Base-by-base conservation (phyloP, 116 monocot genomes). In the Iris pallida region DNA sequence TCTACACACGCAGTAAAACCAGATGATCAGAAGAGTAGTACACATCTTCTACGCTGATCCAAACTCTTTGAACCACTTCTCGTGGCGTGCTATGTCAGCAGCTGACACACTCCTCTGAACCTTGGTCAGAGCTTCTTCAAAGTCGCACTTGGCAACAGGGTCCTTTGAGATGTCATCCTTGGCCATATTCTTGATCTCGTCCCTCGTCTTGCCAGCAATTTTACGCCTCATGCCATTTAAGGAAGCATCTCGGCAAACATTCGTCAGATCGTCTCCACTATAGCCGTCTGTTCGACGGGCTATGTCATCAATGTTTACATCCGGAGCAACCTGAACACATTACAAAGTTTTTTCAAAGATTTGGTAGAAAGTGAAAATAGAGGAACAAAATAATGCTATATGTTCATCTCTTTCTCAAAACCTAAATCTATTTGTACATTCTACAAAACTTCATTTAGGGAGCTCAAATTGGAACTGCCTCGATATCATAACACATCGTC, bases 161-260 rank as follows among this genome's bases (percentile, higher is more conserved):
- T 96, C 96, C 52, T 89, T 96, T 30, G 92, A 92, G 65, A 96
- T 96, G 40, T 92, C 92, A 59, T 96, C 96, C 79, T 96, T 96
- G 5, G 96, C 78, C 96, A 96, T 96, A 81, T 81, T 96, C 73
- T 86, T 96, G 16, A 96, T 96, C 76, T 96, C 96, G 30, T 96
- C 96, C 11, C 96, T 72, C 0, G 96, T 96, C 72, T 96, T 96
- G 3, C 96, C 96, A 51, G 96, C 96, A 41, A 96, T 96, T 64
- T 92, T 96, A 6, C 92, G 84, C 42, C 96, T 75, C 96, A 92
- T 96, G 10, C 96, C 92, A 49, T 92, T 96, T 56, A 92, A 64
- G 7, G 92, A 92, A 57, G 96, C 96, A 56, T 92, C 92, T 16
- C 96, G 76, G 20, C 96, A 96, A 12, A 96, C 89, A 63, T 96